phyloP scores from a whole-genome alignment of 306 rosid genomes.

The Medicago ruthenica region DNA sequence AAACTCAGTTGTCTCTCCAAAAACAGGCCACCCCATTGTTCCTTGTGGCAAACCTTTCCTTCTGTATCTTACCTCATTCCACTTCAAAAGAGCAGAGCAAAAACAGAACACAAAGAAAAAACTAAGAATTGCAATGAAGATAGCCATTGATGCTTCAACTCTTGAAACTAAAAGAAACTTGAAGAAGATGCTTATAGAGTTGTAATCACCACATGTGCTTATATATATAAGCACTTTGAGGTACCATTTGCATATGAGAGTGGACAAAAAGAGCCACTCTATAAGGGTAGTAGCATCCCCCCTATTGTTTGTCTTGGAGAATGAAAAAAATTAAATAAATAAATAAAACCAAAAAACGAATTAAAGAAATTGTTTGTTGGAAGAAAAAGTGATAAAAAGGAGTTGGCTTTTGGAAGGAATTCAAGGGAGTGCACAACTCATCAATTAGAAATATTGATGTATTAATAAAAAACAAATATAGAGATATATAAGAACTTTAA shows the following conservation, averaged over 20 bases:
- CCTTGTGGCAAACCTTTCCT: constrained; percentile 91
- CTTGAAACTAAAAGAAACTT: constrained; percentile 33
- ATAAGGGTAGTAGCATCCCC: constrained; percentile 61
- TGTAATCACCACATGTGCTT: constrained; percentile 45
- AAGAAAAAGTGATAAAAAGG: constrained; percentile 36
- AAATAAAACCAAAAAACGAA: neutral
- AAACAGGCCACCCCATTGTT: constrained; percentile 99
- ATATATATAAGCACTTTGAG: constrained; percentile 63
- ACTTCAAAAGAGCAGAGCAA: constrained; percentile 81
- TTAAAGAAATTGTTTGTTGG: neutral
- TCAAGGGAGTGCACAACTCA: constrained; percentile 42
- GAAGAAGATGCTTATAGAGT: constrained; percentile 42
- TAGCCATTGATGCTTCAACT: constrained; percentile 63
- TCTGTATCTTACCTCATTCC: constrained; percentile 78
- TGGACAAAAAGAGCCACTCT: constrained; percentile 68
- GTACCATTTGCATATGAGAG: constrained; percentile 48
- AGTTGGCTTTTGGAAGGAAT: constrained; percentile 41
- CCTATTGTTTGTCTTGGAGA: constrained; percentile 54
- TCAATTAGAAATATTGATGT: constrained; percentile 14
- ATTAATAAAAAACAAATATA: constrained; percentile 7
- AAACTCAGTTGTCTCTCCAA: constrained; percentile 97
- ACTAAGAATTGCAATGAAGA: constrained; percentile 52
- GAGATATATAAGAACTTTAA: constrained; percentile 12
- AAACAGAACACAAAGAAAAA: constrained; percentile 69
- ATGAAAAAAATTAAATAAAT: neutral